Base-by-base conservation (phyloP, 169 alveolate species). In the Amoebophrya sp. region DNA sequence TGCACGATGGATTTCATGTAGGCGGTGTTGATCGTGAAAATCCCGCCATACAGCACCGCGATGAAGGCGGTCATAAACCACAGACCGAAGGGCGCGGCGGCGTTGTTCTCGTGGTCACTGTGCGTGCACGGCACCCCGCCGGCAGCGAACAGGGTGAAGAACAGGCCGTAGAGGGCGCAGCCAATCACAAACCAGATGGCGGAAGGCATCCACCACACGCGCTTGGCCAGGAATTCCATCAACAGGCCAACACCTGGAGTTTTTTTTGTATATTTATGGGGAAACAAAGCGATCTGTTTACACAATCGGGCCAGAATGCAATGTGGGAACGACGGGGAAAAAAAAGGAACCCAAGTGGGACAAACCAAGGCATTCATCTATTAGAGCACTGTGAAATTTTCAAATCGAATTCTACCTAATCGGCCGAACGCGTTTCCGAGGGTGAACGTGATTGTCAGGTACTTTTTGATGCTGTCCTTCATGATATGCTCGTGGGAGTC, bases 11-110 rank as follows among this genome's bases (percentile, higher is more conserved):
- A 0, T 25, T 66, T 66, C 83, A 66, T 66, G 83, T 66, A 66
- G 32, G 83, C 83, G 83, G 83, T 66, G 83, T 66, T 66, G 83
- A 66, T 66, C 83, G 83, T 66, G 83, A 66, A 66, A 1, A 66
- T 18, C 1, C 83, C 83, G 0, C 83, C 83, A 25, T 66, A 66
- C 38, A 66, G 39, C 83, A 66, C 83, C 32, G 83, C 83, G 29
- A 66, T 66, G 32, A 66, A n/a, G 83, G 35, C 29, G 83, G 83
- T 66, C 32, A 66, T 2, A 25, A 66, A 25, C 38, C 35, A 66
- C 32, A 66, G 83, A 7, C 32, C 0, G 39, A n/a, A 18, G 29
- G 83, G 83, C 35, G 83, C 38, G 39, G 83, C 83, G 32, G 32
- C 83, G 83, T 66, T 66, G 83, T 7, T 66, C 10, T 25, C 29